Evolutionary conservation across 1,284 basidiomycete genomes (phyloP), one percentile per base, ranked within the genome.

Genomic region (Amylostereum chailletii): DNA sequence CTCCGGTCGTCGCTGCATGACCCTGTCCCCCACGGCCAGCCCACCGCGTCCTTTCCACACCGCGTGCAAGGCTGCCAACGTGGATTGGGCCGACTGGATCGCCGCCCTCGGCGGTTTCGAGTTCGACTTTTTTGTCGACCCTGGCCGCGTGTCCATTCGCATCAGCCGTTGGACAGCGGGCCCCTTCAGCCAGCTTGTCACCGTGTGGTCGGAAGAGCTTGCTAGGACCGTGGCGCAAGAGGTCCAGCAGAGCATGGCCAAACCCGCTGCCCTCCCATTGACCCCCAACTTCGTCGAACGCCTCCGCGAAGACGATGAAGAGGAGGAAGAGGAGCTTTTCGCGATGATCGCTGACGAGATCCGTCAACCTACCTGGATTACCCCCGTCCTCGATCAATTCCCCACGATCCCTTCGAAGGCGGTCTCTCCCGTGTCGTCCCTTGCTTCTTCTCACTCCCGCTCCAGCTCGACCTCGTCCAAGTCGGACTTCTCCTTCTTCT

Each of bases 81-180:
- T 89, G 36, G 79, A 85, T 56, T 89, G 86, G 86, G 78, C 79
- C 52, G 77, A 83, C 58, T 89, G 86, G 86, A 83, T 86, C 47
- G 58, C 72, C 42, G 69, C 74, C 48, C 76, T 89, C 48, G 84
- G 86, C 5, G 74, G 76, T 55, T 65, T 70, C 49, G 83, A 85
- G 65, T 82, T 89, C 58, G 86, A 89, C 64, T 75, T 90, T 52
- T 81, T 84, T 65, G 76, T 87, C 57, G 83, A 88, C 63, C 86
- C 86, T 51, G 86, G 84, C 50, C 79, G 75, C 61, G 76, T 90
- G 55, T 81, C 80, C 50, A 67, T 86, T 53, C 81, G 82, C 54
- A 71, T 76, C 60, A 72, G 70, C 51, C 68, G 60, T 51, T 67
- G 64, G 58, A 64, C 63, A 34, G 53, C 58, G 8, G 67, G 64